Percentiles rank a stretch among this genome's conserved stretches.
Conservation (phyloP, 2,329 filamentous ascomycete genomes). For the Akanthomyces muscarius region DNA sequence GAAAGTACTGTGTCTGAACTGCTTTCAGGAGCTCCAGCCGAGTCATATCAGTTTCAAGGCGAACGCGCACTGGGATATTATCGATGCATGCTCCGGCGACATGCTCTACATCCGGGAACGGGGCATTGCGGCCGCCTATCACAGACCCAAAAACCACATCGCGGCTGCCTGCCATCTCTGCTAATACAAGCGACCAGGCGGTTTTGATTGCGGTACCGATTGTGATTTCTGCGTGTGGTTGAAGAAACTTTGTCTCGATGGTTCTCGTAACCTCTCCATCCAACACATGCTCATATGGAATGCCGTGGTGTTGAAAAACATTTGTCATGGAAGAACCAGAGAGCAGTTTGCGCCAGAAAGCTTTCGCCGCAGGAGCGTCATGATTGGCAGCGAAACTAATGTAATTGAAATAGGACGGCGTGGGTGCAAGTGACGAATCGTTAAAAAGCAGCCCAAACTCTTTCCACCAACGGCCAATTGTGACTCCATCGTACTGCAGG, state of each 20-base stretch:
- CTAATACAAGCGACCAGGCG: neutral
- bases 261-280: neutral
- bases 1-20: neutral
- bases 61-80: neutral
- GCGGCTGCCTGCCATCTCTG: neutral
- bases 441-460: neutral
- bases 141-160: neutral
- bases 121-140: neutral
- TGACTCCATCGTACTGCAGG: conserved; percentile 13
- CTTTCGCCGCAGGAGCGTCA: conserved; percentile 1
- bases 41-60: neutral
- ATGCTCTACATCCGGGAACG: neutral
- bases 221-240: neutral
- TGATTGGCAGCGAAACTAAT: neutral
- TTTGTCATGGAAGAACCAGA: neutral
- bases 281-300: neutral
- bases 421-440: neutral
- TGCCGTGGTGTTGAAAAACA: neutral
- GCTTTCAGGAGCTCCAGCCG: neutral
- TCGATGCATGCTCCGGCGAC: neutral
- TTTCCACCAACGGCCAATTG: conserved; percentile 4
- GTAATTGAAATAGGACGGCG: conserved; percentile 3
- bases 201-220: neutral
- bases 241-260: neutral
- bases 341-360: neutral